Evolutionary conservation across 2,329 filamentous ascomycete genomes (phyloP).

Genomic region (Beauveria rudraprayagi): DNA sequence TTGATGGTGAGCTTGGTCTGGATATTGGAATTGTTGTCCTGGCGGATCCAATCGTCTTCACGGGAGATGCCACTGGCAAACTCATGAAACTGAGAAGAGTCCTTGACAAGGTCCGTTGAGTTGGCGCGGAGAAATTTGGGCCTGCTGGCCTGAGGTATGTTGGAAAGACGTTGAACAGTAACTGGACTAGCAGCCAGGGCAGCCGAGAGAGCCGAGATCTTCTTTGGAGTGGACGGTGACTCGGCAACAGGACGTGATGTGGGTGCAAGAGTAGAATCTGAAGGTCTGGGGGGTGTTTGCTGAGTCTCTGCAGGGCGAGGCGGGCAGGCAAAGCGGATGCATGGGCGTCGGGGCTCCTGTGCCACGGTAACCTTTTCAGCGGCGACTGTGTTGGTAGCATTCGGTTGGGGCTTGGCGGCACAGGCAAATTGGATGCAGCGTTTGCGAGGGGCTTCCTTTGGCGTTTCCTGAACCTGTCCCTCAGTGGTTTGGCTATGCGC

Average conservation of each 20-base stretch:
- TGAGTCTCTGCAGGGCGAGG: constrained; percentile 39
- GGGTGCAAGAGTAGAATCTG: background rate
- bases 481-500: constrained; percentile 19
- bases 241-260: background rate
- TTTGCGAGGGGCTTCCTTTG: constrained; percentile 48
- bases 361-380: constrained; percentile 26
- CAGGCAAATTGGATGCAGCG: constrained; percentile 92
- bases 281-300: constrained; percentile 26
- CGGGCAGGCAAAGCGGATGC: constrained; percentile 72
- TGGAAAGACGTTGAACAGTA: constrained; percentile 15
- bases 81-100: constrained; percentile 70
- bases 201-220: constrained; percentile 17
- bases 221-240: constrained; percentile 23
- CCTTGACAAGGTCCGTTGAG: constrained; percentile 41
- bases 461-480: constrained; percentile 33
- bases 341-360: constrained; percentile 44
- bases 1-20: constrained; percentile 72
- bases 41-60: constrained; percentile 83
- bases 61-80: constrained; percentile 77
- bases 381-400: constrained; percentile 20
- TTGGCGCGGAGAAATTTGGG: constrained; percentile 44
- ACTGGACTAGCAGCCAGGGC: constrained; percentile 18
- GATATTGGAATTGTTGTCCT: constrained; percentile 51
- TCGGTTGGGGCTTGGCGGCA: constrained; percentile 49
- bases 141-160: constrained; percentile 19